A percentile compares a stretch with the other conserved stretches of the same genome.
These are phyloP conservation scores for Stagonosporopsis rhizophila DNA, from an alignment of 2,329 filamentous ascomycete genomes.

Conservation along the genomic window DNA sequence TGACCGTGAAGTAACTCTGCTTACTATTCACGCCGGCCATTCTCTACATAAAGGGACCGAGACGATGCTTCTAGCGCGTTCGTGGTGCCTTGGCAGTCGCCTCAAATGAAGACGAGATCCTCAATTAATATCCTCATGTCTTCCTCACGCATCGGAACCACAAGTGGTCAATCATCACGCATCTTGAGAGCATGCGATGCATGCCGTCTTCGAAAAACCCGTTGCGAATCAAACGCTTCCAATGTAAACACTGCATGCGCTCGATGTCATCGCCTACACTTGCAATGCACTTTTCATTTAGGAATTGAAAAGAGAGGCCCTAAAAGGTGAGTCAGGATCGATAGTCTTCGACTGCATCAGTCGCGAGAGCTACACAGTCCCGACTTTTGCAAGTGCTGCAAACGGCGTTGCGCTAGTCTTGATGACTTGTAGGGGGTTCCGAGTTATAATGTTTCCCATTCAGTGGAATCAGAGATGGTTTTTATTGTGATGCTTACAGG, in stretches of 20 bases:
- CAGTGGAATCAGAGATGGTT: background rate
- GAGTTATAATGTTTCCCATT: background rate
- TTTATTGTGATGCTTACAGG: background rate
- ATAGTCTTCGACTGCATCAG: background rate
- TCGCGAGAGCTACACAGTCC: background rate
- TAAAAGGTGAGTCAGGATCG: background rate
- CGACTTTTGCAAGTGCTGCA: background rate
- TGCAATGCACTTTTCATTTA: background rate
- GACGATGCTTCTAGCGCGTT: background rate
- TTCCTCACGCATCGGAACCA: background rate
- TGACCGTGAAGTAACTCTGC: too few species aligned
- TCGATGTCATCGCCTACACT: background rate
- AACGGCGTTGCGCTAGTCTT: background rate
- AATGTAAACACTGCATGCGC: background rate
- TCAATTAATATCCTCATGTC: slow-evolving; percentile 21
- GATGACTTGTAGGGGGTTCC: too few species aligned
- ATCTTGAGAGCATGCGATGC: background rate
- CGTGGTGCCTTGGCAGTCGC: background rate
- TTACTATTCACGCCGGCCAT: too few species aligned
- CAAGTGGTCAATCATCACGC: background rate
- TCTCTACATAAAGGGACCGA: background rate
- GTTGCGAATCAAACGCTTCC: background rate
- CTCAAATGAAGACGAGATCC: background rate
- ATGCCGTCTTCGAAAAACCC: background rate
- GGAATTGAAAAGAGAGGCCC: background rate